A percentile compares a stretch with the other conserved stretches of the same genome.
Conservation (phyloP, 176 grass and related monocot species). For the Saccharum spontaneum region DNA sequence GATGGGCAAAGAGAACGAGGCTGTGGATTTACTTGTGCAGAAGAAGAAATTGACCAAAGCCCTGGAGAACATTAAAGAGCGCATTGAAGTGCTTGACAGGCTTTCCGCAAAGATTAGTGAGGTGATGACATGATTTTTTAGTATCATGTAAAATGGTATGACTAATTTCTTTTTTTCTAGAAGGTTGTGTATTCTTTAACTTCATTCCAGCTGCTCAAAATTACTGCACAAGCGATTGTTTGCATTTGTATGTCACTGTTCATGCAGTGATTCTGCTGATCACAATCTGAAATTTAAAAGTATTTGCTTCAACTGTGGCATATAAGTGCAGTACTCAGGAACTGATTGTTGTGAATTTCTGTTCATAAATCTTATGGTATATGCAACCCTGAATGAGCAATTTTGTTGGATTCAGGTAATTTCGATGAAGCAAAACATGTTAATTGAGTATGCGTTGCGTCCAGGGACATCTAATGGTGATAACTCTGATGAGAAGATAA, state of each 20-base stretch:
- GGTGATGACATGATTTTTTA: constrained; percentile 40
- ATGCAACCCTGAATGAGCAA: background rate
- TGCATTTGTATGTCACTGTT: background rate
- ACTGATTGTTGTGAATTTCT: background rate
- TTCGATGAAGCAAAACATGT: constrained; percentile 81
- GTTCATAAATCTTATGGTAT: background rate
- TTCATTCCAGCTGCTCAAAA: background rate
- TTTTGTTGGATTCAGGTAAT: constrained; percentile 69
- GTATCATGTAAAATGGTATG: background rate
- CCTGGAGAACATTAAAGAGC: constrained; percentile 72
- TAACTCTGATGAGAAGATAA: constrained; percentile 36
- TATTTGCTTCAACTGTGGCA: background rate
- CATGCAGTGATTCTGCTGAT: background rate
- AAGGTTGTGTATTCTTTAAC: background rate
- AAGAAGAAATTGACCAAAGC: constrained; percentile 92
- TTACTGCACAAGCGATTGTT: background rate
- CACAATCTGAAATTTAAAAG: background rate
- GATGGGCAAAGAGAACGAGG: constrained; percentile 69
- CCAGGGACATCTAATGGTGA: constrained; percentile 24
- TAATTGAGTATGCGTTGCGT: constrained; percentile 64
- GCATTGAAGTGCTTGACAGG: constrained; percentile 79
- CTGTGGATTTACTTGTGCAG: constrained; percentile 79
- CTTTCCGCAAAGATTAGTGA: constrained; percentile 85
- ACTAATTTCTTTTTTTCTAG: background rate
- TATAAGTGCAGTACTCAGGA: background rate